Conservation (phyloP, 345 rosid genomes). For the Eutrema heterophyllum region DNA sequence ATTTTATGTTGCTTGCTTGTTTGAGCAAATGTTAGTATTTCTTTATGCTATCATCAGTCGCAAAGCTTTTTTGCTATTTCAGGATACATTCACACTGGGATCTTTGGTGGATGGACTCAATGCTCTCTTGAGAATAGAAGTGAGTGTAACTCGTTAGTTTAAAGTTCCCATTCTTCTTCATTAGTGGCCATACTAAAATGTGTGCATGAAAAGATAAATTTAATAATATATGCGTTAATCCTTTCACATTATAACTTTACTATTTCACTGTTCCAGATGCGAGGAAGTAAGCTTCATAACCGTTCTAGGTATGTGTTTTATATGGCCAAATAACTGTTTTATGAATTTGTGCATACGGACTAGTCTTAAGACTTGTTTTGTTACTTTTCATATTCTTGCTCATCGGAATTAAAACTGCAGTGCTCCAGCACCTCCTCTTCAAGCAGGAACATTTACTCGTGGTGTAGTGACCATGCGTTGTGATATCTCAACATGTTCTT, state of each 20-base stretch:
- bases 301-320: constrained; percentile 66
- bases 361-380: background rate
- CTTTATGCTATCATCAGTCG: constrained; percentile 7
- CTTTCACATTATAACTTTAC: background rate
- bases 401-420: constrained; percentile 41
- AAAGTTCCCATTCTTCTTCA: background rate
- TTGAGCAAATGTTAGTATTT: background rate
- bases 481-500: constrained; percentile 87
- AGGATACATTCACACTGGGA: constrained; percentile 69
- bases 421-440: constrained; percentile 99
- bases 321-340: background rate
- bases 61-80: constrained; percentile 26
- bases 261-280: constrained; percentile 49
- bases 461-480: constrained; percentile 99
- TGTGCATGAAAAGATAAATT: background rate
- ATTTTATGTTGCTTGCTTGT: constrained; percentile 12
- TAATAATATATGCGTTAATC: background rate
- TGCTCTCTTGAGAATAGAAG: constrained; percentile 93
- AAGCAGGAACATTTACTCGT: constrained; percentile 97
- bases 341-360: background rate
- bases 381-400: background rate
- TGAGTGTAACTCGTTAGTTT: constrained; percentile 38
- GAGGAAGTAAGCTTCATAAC: constrained; percentile 95
- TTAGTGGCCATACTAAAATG: background rate
- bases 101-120: constrained; percentile 88